Evolutionary conservation across 345 rosid genomes (phyloP), one percentile per base, ranked within the genome.

Genomic region (Syzygium aqueum): DNA sequence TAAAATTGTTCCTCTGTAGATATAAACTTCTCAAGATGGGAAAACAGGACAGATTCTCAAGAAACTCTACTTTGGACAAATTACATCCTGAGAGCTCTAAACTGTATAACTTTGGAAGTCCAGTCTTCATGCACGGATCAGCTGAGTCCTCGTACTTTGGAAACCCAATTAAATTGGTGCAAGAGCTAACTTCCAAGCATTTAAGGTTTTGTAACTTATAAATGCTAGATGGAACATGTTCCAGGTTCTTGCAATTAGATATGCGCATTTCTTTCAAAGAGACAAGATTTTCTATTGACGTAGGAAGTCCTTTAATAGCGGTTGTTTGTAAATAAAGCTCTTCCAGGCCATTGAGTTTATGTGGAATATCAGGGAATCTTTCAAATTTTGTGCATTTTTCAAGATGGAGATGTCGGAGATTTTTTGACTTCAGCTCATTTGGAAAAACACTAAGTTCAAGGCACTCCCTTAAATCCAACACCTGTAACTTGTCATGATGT

Each of bases 391-490:
- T 8, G 61, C 61, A 8, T 0, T 0, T 0, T 0, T 0, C 0
- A 8, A 56, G 2, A 22, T 0, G 3, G 61, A 56, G 5, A 21
- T 0, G 0, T 0, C 0, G 1, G 13, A 56, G 61, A 23, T 23
- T 56, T 23, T 56, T 56, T 23, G n/a, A 22, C n/a, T 22, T 23
- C 27, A 56, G 13, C 61, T 8, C 61, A 2, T 23, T 56, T 3
- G 61, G 0, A 1, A 56, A 3, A 56, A 1, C 10, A 56, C 61
- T 1, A 56, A 56, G 61, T 56, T 56, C 8, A 9, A 2, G 3
- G 57, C 57, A 54, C 0, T 0, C 2, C 0, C 3, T 0, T 19
- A 54, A 21, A 54, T 54, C 3, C 59, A 54, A 0, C 0, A 1
- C 1, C 2, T 0, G 27, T 8, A 56, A 8, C 2, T 56, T 56